A percentile compares a stretch with the other conserved stretches of the same genome.
Conservation (phyloP, 75 land plant genomes). For the Cunninghamia lanceolata region DNA sequence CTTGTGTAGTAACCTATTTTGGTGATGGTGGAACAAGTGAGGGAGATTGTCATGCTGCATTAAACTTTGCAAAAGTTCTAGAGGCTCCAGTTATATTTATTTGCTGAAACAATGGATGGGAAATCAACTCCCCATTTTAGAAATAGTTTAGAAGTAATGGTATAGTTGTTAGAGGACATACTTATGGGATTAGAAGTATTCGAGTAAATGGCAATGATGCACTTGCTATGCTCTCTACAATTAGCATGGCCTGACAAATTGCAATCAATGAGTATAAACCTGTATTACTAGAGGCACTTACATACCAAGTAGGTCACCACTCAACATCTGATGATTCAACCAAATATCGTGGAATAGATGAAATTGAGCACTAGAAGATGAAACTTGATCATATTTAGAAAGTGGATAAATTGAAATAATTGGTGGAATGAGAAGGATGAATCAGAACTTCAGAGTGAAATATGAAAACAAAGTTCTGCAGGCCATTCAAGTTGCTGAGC, state of each 20-base stretch:
- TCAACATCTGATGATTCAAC: slow-evolving; percentile 94
- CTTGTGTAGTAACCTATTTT: slow-evolving; percentile 71
- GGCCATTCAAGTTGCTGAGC: slow-evolving; percentile 75
- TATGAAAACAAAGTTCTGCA: slow-evolving; percentile 66
- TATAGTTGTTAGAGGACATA: slow-evolving; percentile 70
- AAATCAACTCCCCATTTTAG: slow-evolving; percentile 72
- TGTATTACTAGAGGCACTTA: slow-evolving; percentile 76
- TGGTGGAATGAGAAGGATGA: slow-evolving; percentile 75
- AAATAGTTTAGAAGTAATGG: slow-evolving; percentile 89
- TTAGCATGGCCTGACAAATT: slow-evolving; percentile 68
- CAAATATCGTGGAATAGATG: slow-evolving; percentile 73
- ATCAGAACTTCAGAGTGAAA: slow-evolving; percentile 32
- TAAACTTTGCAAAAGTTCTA: slow-evolving; percentile 85
- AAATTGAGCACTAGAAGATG: slow-evolving; percentile 79
- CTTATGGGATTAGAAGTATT: slow-evolving; percentile 79
- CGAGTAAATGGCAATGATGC: slow-evolving; percentile 91
- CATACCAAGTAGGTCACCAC: slow-evolving; percentile 90
- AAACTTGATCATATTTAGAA: slow-evolving; percentile 61
- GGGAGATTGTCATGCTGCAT: slow-evolving; percentile 89
- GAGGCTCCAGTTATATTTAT: slow-evolving; percentile 75
- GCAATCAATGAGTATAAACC: slow-evolving; percentile 63
- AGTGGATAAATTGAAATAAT: slow-evolving; percentile 63
- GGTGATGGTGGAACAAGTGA: slow-evolving; percentile 93
- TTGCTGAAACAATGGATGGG: slow-evolving; percentile 93
- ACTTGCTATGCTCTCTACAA: slow-evolving; percentile 64